These are phyloP conservation scores for Mrakia frigida DNA, from an alignment of 768 basidiomycete species.

Conservation along the genomic window DNA sequence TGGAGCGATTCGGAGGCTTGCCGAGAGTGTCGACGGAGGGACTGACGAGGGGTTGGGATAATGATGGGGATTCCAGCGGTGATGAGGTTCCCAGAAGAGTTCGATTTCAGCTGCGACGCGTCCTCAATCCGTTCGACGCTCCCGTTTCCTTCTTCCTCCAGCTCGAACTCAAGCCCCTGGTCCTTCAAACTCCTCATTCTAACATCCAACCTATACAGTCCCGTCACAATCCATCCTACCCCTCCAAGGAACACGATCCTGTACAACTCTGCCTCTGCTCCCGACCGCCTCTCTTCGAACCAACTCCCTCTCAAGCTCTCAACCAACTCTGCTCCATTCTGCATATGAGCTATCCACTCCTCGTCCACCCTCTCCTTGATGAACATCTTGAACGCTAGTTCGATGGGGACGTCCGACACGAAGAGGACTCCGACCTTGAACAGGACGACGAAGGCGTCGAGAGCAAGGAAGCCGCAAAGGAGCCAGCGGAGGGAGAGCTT, in stretches of 20 bases:
- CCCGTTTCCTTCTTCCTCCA: not conserved
- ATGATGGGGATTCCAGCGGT: not conserved
- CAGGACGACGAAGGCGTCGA: not conserved
- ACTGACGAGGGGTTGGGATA: not conserved
- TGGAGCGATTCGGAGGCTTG: not conserved
- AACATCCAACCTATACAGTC: not conserved
- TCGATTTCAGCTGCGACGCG: not conserved
- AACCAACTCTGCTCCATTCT: not conserved
- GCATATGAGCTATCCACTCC: not conserved
- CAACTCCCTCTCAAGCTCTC: too few relatives aligned
- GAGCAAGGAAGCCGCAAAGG: not conserved
- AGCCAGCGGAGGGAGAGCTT: not conserved
- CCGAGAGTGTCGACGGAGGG: not conserved
- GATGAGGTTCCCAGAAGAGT: not conserved
- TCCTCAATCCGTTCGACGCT: too few relatives aligned
- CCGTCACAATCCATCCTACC: not conserved
- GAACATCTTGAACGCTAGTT: not conserved
- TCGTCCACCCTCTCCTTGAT: not conserved
- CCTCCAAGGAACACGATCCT: not conserved
- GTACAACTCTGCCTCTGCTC: not conserved
- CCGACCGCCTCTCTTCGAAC: slow-evolving; percentile 4
- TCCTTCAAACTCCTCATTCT: not conserved
- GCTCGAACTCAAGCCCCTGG: not conserved
- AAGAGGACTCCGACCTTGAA: not conserved
- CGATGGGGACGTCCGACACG: not conserved